These are phyloP conservation scores for Phytopythium montanum DNA, from an alignment of 352 stramenopile genomes.

Conservation along the genomic window DNA sequence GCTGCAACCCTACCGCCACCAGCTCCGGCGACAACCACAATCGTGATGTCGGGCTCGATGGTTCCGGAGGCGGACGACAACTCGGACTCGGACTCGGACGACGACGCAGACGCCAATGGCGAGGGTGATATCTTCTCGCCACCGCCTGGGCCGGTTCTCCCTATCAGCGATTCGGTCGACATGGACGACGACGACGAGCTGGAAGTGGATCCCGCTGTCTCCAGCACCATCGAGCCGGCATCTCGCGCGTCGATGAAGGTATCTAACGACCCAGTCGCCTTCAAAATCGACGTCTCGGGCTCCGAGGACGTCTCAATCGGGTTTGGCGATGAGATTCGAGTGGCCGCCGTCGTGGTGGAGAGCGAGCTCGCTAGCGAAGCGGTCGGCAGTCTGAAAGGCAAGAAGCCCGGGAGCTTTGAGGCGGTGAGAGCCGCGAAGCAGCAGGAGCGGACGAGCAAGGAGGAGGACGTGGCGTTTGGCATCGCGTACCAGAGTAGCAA, in stretches of 20 bases:
- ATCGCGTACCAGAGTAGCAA: slow-evolving; percentile 61
- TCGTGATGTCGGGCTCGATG: slow-evolving; percentile 25
- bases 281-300: not conserved
- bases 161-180: slow-evolving; percentile 5
- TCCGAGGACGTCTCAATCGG: not conserved
- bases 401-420: not conserved
- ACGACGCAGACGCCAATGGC: slow-evolving; percentile 16
- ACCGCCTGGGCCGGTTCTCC: slow-evolving; percentile 11
- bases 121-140: not conserved
- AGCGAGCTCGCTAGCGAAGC: not conserved
- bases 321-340: slow-evolving; percentile 1
- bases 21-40: slow-evolving; percentile 11
- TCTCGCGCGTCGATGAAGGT: not conserved
- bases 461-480: slow-evolving; percentile 30
- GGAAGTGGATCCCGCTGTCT: slow-evolving; percentile 33
- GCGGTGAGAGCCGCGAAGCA: not conserved
- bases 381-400: not conserved
- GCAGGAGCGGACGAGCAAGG: not conserved
- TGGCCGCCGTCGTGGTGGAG: slow-evolving; percentile 1
- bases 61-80: slow-evolving; percentile 27
- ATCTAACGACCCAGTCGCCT: not conserved
- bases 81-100: slow-evolving; percentile 27
- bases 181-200: slow-evolving; percentile 51
- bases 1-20: slow-evolving; percentile 12
- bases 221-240: slow-evolving; percentile 14